phyloP scores from a whole-genome alignment of 2,329 filamentous ascomycete species.

The Phyllosticta ampelicida region DNA sequence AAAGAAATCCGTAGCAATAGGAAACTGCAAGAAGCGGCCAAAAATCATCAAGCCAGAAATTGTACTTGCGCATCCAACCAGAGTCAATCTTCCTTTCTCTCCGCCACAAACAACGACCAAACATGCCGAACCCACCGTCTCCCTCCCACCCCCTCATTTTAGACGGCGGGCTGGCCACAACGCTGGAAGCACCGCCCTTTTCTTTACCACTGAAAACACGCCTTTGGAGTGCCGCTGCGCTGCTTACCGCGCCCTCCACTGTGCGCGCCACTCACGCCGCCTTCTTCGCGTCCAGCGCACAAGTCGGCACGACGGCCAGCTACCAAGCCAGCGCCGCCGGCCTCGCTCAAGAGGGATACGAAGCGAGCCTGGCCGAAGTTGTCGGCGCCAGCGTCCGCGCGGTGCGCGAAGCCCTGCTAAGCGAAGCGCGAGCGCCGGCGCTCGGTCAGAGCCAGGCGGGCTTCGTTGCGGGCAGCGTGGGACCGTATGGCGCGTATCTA shows the following conservation, averaged over 20 bases:
- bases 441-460: neutral
- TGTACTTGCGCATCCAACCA: neutral
- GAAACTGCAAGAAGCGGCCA: too few relatives aligned
- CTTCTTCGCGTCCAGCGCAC: conserved; percentile 36
- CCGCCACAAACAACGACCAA: neutral
- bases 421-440: neutral
- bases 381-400: conserved; percentile 8
- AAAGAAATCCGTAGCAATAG: too few relatives aligned
- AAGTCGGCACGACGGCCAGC: conserved; percentile 37
- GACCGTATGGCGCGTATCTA: conserved; percentile 38
- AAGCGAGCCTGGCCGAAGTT: conserved; percentile 13
- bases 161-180: conserved; percentile 39
- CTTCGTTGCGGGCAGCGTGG: conserved; percentile 36
- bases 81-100: neutral
- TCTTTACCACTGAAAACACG: conserved; percentile 30
- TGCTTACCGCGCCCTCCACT: conserved; percentile 28
- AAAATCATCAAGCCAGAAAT: too few relatives aligned
- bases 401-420: neutral
- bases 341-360: conserved; percentile 23
- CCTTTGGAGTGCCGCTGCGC: conserved; percentile 36
- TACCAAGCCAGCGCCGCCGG: conserved; percentile 38
- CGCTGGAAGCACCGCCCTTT: conserved; percentile 33
- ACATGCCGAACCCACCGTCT: neutral
- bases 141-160: conserved; percentile 22
- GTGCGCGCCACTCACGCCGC: conserved; percentile 35